A percentile compares a stretch with the other conserved stretches of the same genome.
phyloP scores from a whole-genome alignment of 352 stramenopile species.

The Phytophthora aleatoria region DNA sequence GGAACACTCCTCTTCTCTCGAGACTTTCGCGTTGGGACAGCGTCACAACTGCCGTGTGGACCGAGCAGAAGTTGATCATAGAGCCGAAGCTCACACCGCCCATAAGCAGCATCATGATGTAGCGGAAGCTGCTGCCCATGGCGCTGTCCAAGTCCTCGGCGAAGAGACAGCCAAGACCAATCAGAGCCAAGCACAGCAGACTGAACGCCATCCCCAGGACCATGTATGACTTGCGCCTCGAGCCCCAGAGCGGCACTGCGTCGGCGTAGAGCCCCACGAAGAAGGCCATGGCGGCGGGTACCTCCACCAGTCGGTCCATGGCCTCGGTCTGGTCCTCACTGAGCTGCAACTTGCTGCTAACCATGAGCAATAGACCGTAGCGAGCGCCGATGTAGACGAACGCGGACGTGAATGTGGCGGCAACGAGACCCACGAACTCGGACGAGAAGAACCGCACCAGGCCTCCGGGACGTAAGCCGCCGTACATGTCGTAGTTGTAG shows the following conservation, averaged over 20 bases:
- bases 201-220: slow-evolving; percentile 58
- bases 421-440: slow-evolving; percentile 43
- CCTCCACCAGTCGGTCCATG: slow-evolving; percentile 53
- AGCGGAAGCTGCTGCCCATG: slow-evolving; percentile 30
- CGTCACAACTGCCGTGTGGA: slow-evolving; percentile 56
- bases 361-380: slow-evolving; percentile 34
- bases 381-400: slow-evolving; percentile 49
- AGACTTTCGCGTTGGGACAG: slow-evolving; percentile 54
- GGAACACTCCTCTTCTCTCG: slow-evolving; percentile 43
- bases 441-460: slow-evolving; percentile 44
- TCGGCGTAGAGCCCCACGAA: slow-evolving; percentile 84
- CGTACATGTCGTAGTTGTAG: slow-evolving; percentile 73
- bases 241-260: slow-evolving; percentile 73
- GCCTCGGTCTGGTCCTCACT: slow-evolving; percentile 30
- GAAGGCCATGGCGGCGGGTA: slow-evolving; percentile 82
- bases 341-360: slow-evolving; percentile 43
- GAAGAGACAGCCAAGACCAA: slow-evolving; percentile 38
- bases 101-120: slow-evolving; percentile 47
- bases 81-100: slow-evolving; percentile 49
- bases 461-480: slow-evolving; percentile 45
- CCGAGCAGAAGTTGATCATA: slow-evolving; percentile 58
- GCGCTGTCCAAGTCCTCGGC: slow-evolving; percentile 10
- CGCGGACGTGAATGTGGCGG: slow-evolving; percentile 53
- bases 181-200: slow-evolving; percentile 25
- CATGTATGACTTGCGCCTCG: slow-evolving; percentile 88